Evolutionary conservation across 345 rosid species (phyloP).

Genomic region (Jatropha curcas): DNA sequence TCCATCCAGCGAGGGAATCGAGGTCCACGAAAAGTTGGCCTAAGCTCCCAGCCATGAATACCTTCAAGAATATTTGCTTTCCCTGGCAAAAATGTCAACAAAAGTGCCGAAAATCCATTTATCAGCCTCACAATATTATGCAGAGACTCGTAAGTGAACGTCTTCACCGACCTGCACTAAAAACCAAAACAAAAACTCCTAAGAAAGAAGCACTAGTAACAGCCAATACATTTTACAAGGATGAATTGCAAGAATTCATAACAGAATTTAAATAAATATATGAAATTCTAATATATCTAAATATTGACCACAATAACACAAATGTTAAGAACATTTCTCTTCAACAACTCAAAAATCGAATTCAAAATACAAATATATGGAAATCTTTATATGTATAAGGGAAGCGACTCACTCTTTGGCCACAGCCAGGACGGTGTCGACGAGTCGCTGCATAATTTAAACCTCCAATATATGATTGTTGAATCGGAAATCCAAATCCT

Average conservation of each 20-base stretch:
- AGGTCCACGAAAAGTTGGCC: constrained; percentile 89
- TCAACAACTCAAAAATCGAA: not conserved
- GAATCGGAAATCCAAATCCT: constrained; percentile 6
- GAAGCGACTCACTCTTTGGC: constrained; percentile 74
- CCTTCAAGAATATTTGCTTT: constrained; percentile 84
- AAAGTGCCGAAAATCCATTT: constrained; percentile 80
- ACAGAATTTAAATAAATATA: not conserved
- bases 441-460: constrained; percentile 70
- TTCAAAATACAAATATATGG: not conserved
- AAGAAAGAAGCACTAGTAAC: not conserved
- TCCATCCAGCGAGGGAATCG: constrained; percentile 97
- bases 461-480: not conserved
- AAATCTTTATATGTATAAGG: not conserved
- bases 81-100: constrained; percentile 73
- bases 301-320: not conserved
- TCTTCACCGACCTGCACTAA: constrained; percentile 87
- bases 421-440: constrained; percentile 84
- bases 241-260: too few relatives aligned
- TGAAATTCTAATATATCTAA: not conserved
- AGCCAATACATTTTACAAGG: not conserved
- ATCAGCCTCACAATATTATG: constrained; percentile 76
- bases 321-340: not conserved
- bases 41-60: constrained; percentile 94
- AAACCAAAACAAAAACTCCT: constrained; percentile 28
- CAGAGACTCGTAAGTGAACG: constrained; percentile 80